Conservation (phyloP, 805 yeast species). For the Torulaspora microellipsoides region DNA sequence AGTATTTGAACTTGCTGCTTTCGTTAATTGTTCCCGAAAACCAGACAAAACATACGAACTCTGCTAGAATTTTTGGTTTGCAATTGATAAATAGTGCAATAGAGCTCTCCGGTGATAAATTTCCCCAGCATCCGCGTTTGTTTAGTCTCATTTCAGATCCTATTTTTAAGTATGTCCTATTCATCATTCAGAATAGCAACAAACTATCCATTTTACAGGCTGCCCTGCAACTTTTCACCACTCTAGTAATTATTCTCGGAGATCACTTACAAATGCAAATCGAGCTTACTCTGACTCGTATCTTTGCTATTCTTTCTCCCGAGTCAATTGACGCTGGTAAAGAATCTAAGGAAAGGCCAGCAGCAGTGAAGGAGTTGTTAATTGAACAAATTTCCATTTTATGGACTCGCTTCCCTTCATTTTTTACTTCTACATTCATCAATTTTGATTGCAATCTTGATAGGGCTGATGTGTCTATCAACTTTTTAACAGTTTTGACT, state of each 20-base stretch:
- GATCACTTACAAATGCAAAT: slow-evolving; percentile 69
- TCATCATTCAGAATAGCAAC: slow-evolving; percentile 66
- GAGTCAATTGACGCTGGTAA: slow-evolving; percentile 12
- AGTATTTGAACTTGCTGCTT: slow-evolving; percentile 67
- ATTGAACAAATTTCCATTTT: slow-evolving; percentile 78
- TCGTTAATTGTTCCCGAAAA: slow-evolving; percentile 79
- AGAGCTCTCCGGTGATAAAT: slow-evolving; percentile 68
- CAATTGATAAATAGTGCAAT: slow-evolving; percentile 70
- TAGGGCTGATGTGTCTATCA: slow-evolving; percentile 68
- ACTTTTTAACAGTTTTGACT: slow-evolving; percentile 65
- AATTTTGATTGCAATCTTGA: slow-evolving; percentile 90
- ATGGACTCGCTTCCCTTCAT: slow-evolving; percentile 75
- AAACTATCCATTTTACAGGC: slow-evolving; percentile 68
- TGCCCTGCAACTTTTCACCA: slow-evolving; percentile 69
- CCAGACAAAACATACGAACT: slow-evolving; percentile 79
- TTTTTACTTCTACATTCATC: slow-evolving; percentile 71
- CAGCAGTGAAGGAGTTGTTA: slow-evolving; percentile 67
- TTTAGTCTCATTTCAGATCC: slow-evolving; percentile 69
- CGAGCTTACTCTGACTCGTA: slow-evolving; percentile 62
- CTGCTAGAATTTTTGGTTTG: slow-evolving; percentile 79
- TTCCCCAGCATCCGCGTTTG: slow-evolving; percentile 59
- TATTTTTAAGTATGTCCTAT: slow-evolving; percentile 80
- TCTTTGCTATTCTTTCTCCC: slow-evolving; percentile 53
- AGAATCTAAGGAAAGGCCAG: slow-evolving; percentile 32
- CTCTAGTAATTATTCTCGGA: slow-evolving; percentile 65